These are phyloP conservation scores for Hemileccinum hortonii DNA, from an alignment of 1,284 basidiomycete genomes.

Conservation along the genomic window DNA sequence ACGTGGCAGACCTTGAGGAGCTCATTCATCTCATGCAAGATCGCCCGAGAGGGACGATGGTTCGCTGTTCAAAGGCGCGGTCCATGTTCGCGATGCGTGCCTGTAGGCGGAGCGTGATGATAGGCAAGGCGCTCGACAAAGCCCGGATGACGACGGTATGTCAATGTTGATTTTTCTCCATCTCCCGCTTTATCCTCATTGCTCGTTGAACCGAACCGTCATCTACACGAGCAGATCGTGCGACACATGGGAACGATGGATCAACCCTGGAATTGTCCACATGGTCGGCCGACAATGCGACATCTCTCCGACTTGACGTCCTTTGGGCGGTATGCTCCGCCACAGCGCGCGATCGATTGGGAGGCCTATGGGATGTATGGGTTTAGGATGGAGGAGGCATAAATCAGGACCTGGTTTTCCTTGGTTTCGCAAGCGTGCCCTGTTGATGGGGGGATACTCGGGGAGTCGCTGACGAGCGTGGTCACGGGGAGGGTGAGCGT, in stretches of 20 bases:
- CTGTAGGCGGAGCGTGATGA: slow-evolving; percentile 95
- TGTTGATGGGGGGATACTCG: too few relatives aligned
- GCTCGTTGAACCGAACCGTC: background rate
- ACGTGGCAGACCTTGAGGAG: slow-evolving; percentile 84
- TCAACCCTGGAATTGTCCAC: slow-evolving; percentile 98
- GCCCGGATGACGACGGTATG: slow-evolving; percentile 80
- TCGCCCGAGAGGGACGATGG: slow-evolving; percentile 71
- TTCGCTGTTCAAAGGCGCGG: slow-evolving; percentile 90
- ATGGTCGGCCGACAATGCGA: slow-evolving; percentile 95
- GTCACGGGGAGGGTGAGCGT: too few relatives aligned
- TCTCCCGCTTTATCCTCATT: background rate
- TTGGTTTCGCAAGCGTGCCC: too few relatives aligned
- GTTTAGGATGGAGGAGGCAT: background rate
- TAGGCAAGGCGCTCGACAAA: slow-evolving; percentile 80
- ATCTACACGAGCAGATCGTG: slow-evolving; percentile 57
- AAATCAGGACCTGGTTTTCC: too few relatives aligned
- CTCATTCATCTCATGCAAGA: slow-evolving; percentile 85
- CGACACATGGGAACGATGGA: slow-evolving; percentile 95
- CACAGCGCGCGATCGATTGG: slow-evolving; percentile 23
- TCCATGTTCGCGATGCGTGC: slow-evolving; percentile 97
- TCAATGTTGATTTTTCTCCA: background rate
- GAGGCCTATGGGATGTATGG: slow-evolving; percentile 11
- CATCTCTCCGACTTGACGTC: slow-evolving; percentile 51
- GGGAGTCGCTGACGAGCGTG: too few relatives aligned
- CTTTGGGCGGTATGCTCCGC: slow-evolving; percentile 28